These are phyloP conservation scores for Naganishia friedmannii DNA, from an alignment of 768 basidiomycete species.

Conservation along the genomic window DNA sequence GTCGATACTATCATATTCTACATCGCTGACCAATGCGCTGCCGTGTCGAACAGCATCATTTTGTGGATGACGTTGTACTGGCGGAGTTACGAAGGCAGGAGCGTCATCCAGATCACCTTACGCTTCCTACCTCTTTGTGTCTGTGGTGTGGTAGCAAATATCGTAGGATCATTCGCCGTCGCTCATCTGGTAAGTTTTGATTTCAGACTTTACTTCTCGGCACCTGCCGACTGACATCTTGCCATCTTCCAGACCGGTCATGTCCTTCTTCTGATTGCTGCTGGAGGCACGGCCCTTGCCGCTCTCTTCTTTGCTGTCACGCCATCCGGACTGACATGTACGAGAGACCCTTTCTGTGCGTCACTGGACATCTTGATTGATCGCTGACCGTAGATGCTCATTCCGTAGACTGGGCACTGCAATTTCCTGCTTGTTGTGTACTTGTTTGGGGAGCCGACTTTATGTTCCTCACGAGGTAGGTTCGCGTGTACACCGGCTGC, in stretches of 20 bases:
- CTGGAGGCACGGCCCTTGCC: not conserved
- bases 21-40: not conserved
- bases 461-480: conserved; percentile 11
- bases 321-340: conserved; percentile 6
- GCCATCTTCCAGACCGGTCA: conserved; percentile 1
- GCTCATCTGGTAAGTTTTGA: conserved; percentile 5
- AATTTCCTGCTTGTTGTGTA: conserved; percentile 6
- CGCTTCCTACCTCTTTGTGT: conserved; percentile 13
- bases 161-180: conserved; percentile 1
- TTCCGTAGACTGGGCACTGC: not conserved
- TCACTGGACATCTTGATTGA: not conserved
- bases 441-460: conserved; percentile 12
- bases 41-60: conserved; percentile 1
- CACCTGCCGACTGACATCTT: not conserved
- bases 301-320: conserved; percentile 10
- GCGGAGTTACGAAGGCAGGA: conserved; percentile 10
- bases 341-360: not conserved
- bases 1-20: not conserved
- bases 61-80: conserved; percentile 12
- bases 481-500: not conserved
- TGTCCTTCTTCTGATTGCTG: conserved; percentile 12
- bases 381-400: not conserved
- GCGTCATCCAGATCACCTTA: conserved; percentile 9
- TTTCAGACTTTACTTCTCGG: not conserved
- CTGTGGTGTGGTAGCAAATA: conserved; percentile 2